Base-by-base conservation (phyloP, 345 rosid genomes). In the Populus ilicifolia region DNA sequence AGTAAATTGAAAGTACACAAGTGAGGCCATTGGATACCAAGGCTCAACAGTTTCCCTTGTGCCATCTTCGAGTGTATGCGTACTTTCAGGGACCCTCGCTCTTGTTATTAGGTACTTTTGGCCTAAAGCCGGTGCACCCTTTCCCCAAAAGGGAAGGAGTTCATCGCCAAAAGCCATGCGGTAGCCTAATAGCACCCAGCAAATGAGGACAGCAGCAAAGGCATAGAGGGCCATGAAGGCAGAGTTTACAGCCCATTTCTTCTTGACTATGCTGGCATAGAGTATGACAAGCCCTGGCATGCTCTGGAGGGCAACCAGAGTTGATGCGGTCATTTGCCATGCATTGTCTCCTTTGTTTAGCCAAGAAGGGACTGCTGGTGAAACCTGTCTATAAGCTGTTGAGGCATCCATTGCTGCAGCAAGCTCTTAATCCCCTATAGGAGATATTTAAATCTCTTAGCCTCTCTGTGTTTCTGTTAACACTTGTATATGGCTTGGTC, bases 311-410 rank as follows among this genome's bases (percentile, higher is more conserved):
- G 83, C 80, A 2, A 79, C 83, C 14, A 79, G 78, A 46, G 66
- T 23, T 1, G 82, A 74, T 4, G 85, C 80, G 17, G 78, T 77
- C 80, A 72, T 79, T 20, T 83, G 80, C 83, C 85, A 83, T 77
- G 83, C 83, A 67, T 76, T 83, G 67, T 83, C 83, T 52, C 80
- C 85, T 52, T 76, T 83, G 78, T 83, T 79, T 75, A 83, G 80
- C 83, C 83, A 79, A 21, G 11, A 8, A 18, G 83, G 85, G 21
- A 73, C 78, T 1, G 78, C 83, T 13, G 76, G 70, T 8, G 61
- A 23, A 6, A 29, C 67, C 61, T 30, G 48, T 12, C 52, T 1
- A 67, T 79, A 74, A 2, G 82, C 78, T 20, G 0, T 1, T 16
- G 82, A 70, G 29, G 52, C 16, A 17, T 33, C 16, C 76, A 48